A percentile compares a stretch with the other conserved stretches of the same genome.
phyloP scores from a whole-genome alignment of 1,284 basidiomycete species.

The Austroboletus novae-zelandiae region DNA sequence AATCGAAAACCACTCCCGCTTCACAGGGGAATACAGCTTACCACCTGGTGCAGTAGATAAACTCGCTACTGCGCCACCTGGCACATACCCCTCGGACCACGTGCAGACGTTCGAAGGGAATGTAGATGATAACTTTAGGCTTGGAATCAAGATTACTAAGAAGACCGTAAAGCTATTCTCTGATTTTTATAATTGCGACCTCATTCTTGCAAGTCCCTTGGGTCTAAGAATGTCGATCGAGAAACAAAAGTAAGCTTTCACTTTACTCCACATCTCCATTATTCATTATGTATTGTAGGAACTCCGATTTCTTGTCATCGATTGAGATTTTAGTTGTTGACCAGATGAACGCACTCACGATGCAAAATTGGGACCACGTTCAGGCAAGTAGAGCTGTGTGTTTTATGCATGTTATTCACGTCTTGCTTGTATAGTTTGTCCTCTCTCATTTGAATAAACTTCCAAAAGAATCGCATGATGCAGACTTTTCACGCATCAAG shows the following conservation, averaged over 20 bases:
- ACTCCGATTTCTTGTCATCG: slow-evolving; percentile 87
- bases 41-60: slow-evolving; percentile 84
- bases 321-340: slow-evolving; percentile 94
- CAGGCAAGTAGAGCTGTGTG: slow-evolving; percentile 50
- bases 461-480: slow-evolving; percentile 89
- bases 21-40: slow-evolving; percentile 79
- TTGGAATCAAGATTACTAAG: slow-evolving; percentile 90
- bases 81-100: slow-evolving; percentile 88
- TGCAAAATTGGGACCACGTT: slow-evolving; percentile 99
- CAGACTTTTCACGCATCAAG: slow-evolving; percentile 96
- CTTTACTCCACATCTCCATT: background rate
- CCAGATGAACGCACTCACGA: slow-evolving; percentile 89
- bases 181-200: slow-evolving; percentile 88
- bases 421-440: slow-evolving; percentile 61
- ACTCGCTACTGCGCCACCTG: slow-evolving; percentile 66
- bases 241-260: slow-evolving; percentile 75
- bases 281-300: slow-evolving; percentile 43
- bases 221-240: slow-evolving; percentile 92
- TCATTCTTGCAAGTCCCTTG: slow-evolving; percentile 91
- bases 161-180: slow-evolving; percentile 88
- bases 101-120: slow-evolving; percentile 96
- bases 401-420: background rate
- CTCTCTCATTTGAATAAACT: slow-evolving; percentile 83
- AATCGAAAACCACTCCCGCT: slow-evolving; percentile 85
- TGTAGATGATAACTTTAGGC: slow-evolving; percentile 91